phyloP scores from a whole-genome alignment of 192 early-diverging fungal species.

The Oehlia diaphana region DNA sequence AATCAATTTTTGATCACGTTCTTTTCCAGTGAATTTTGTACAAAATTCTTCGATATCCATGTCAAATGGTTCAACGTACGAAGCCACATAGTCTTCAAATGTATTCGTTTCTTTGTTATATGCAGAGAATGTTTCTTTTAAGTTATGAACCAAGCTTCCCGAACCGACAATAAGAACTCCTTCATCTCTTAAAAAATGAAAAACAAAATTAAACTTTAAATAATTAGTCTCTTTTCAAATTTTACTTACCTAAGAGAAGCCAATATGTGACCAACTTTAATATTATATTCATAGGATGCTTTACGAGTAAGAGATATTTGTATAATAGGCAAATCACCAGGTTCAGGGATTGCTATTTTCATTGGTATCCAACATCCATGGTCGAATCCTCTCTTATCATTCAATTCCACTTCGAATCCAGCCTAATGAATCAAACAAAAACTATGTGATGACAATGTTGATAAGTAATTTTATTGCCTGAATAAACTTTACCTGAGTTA shows the following conservation, averaged over 20 bases:
- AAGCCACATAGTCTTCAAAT: constrained; percentile 34
- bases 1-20: neutral
- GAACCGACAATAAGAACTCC: constrained; percentile 65
- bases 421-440: constrained; percentile 35
- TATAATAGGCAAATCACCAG: constrained; percentile 59
- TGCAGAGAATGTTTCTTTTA: constrained; percentile 49
- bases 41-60: constrained; percentile 49
- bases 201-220: neutral
- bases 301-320: constrained; percentile 62
- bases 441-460: neutral
- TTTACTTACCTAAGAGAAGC: constrained; percentile 42
- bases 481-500: constrained; percentile 37
- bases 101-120: constrained; percentile 22
- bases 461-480: neutral
- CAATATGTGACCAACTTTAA: constrained; percentile 55
- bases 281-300: constrained; percentile 55
- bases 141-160: constrained; percentile 68
- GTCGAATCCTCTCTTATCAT: constrained; percentile 61
- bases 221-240: neutral
- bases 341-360: constrained; percentile 57
- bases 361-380: constrained; percentile 73
- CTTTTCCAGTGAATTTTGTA: constrained; percentile 2
- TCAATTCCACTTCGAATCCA: constrained; percentile 42
- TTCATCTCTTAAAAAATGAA: constrained; percentile 44
- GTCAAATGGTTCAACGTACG: constrained; percentile 61